Percentiles rank a stretch among this genome's conserved stretches.
Conservation (phyloP, 208 protist genomes). For the Crithidia bombi region DNA sequence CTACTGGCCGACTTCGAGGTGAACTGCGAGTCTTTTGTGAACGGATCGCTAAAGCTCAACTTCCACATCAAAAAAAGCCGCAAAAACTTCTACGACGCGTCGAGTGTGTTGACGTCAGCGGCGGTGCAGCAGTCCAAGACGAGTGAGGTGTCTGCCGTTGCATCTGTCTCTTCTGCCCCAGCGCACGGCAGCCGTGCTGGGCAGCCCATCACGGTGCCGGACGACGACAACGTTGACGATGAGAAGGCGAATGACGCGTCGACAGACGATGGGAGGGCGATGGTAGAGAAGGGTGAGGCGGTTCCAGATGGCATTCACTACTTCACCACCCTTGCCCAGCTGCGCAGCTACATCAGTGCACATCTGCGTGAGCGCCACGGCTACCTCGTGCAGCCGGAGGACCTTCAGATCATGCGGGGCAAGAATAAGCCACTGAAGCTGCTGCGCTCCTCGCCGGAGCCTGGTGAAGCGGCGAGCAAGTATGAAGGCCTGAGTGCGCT, state of each 20-base stretch:
- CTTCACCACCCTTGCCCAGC: constrained; percentile 63
- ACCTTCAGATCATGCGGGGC: constrained; percentile 55
- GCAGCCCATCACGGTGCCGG: not conserved
- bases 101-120: constrained; percentile 43
- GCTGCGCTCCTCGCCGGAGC: constrained; percentile 5
- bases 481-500: constrained; percentile 9
- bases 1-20: constrained; percentile 49
- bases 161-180: not conserved
- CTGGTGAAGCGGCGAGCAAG: not conserved
- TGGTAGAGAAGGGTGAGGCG: not conserved
- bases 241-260: not conserved
- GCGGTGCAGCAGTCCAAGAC: constrained; percentile 25
- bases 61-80: constrained; percentile 81
- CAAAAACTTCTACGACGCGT: constrained; percentile 75
- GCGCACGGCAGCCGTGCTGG: constrained; percentile 1
- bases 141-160: not conserved
- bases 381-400: constrained; percentile 49
- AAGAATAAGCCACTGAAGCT: constrained; percentile 64
- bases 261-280: not conserved
- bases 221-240: not conserved
- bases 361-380: constrained; percentile 58
- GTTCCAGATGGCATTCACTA: constrained; percentile 52
- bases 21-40: constrained; percentile 51
- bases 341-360: constrained; percentile 54
- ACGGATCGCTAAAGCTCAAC: constrained; percentile 60